Base-by-base conservation (phyloP, 306 rosid genomes). In the Acacia crassicarpa region DNA sequence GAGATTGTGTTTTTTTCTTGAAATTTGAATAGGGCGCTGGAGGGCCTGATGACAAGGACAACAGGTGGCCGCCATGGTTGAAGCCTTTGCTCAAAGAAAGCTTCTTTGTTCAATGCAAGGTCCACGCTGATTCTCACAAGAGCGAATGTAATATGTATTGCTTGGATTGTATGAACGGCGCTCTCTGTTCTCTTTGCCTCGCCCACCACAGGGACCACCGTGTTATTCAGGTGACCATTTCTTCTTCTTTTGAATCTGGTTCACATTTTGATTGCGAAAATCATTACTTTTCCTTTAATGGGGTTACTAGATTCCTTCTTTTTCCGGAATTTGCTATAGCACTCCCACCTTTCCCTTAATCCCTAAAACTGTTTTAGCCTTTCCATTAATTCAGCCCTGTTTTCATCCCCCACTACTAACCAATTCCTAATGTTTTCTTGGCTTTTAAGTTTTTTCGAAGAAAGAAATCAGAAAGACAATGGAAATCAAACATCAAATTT, bases 31-130 rank as follows among this genome's bases (percentile, higher is more conserved):
- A 93, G 99, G 99, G 98, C 75, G 97, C 93, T 78, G 98, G 98
- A 75, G 96, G 97, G 2, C 98, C 95, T 65, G 98, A 89, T 23
- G 99, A 93, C 8, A 94, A 92, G 63, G 97, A 92, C 68, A 85
- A 84, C 67, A 87, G 94, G 88, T 96, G 99, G 99, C 99, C 99
- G 35, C 99, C 99, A 78, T 96, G 99, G 99, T 85, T 96, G 94
- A 92, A 90, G 77, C 98, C 99, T 72, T 84, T 96, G 51, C 91
- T 96, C 2, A 83, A 71, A 59, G 99, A 96, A 81, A 85, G 76
- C 81, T 96, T 96, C 89, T 96, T 96, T 76, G 99, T 90, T 89
- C 99, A 91, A 83, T 96, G 99, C 93, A 89, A 92, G 85, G 68
- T 83, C 11, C 99, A 96, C 58, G 97, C 92, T 7, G 97, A 93